Evolutionary conservation across 495 filamentous ascomycete species (phyloP).

Genomic region (Aspergillus panamensis): DNA sequence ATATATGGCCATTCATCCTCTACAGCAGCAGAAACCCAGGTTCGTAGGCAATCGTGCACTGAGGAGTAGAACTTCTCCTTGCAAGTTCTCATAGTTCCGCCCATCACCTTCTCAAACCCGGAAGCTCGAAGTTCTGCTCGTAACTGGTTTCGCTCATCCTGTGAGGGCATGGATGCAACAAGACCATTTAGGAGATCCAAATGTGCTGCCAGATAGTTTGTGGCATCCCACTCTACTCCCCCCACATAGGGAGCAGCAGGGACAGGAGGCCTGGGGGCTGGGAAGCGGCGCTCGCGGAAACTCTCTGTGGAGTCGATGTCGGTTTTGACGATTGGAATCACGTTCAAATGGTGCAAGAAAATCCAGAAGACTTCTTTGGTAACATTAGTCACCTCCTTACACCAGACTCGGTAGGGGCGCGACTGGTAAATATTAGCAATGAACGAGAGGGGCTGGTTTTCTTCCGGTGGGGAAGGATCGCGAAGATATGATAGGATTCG

Average conservation of each 20-base stretch:
- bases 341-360: slow-evolving; percentile 89
- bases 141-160: slow-evolving; percentile 70
- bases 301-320: slow-evolving; percentile 29
- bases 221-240: slow-evolving; percentile 98
- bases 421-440: slow-evolving; percentile 83
- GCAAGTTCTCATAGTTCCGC: slow-evolving; percentile 77
- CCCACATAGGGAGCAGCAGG: slow-evolving; percentile 96
- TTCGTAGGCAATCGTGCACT: slow-evolving; percentile 82
- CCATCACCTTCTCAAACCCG: slow-evolving; percentile 90
- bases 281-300: slow-evolving; percentile 65
- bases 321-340: slow-evolving; percentile 56
- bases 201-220: slow-evolving; percentile 89
- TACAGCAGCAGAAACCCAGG: slow-evolving; percentile 81
- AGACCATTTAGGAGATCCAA: slow-evolving; percentile 91
- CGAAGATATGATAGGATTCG: slow-evolving; percentile 73
- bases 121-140: slow-evolving; percentile 73
- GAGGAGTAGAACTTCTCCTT: slow-evolving; percentile 95
- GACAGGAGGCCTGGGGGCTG: slow-evolving; percentile 80
- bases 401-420: slow-evolving; percentile 89
- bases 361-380: slow-evolving; percentile 99
- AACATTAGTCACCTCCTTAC: slow-evolving; percentile 83
- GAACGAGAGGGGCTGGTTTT: slow-evolving; percentile 73
- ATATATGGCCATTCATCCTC: slow-evolving; percentile 85
- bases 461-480: slow-evolving; percentile 74
- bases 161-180: slow-evolving; percentile 74